phyloP scores from a whole-genome alignment of 306 rosid species.

The Malus sylvestris region DNA sequence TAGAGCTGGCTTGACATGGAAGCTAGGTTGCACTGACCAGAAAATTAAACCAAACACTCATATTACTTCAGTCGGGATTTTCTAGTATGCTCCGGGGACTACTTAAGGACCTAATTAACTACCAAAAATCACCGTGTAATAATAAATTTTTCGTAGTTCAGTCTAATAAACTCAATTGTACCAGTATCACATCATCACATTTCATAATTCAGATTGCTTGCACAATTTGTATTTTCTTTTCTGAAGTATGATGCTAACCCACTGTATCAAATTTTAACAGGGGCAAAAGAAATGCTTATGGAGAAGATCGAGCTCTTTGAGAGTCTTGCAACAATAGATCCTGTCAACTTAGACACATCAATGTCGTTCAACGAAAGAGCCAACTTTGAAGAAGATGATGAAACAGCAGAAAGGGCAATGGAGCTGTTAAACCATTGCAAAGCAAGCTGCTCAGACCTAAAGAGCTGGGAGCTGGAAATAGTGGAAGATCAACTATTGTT shows the following conservation, averaged over 20 bases:
- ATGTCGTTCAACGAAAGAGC: constrained; percentile 16
- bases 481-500: constrained; percentile 30
- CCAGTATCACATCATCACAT: no score
- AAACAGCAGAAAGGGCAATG: constrained; percentile 31
- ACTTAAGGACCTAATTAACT: no score
- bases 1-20: not conserved
- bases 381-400: constrained; percentile 17
- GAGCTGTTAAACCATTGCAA: constrained; percentile 33
- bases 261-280: constrained; percentile 26
- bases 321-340: constrained; percentile 31
- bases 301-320: constrained; percentile 38
- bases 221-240: not conserved
- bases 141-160: no score
- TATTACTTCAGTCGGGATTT: not conserved
- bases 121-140: no score
- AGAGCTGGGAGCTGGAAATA: not conserved
- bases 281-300: constrained; percentile 39
- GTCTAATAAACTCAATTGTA: no score
- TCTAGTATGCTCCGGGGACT: no score
- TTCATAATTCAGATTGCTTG: not conserved
- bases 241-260: not conserved
- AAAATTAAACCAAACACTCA: not conserved
- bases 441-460: constrained; percentile 18
- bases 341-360: constrained; percentile 16
- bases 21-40: not conserved